Conservation (phyloP, 257 asterid genomes). For the Solanum virginianum region DNA sequence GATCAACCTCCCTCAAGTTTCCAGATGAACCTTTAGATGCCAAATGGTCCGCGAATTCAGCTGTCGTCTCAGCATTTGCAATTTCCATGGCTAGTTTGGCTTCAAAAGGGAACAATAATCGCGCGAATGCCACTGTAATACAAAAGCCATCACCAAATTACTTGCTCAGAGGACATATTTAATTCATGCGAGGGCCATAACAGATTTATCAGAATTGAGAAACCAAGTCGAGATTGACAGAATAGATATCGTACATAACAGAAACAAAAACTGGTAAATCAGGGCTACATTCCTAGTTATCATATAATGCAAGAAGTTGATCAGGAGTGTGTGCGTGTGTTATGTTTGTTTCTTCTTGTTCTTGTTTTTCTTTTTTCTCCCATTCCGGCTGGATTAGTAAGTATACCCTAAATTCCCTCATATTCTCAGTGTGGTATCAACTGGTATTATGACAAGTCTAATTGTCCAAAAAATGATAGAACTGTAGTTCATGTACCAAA, state of each 20-base stretch:
- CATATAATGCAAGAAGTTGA: not conserved
- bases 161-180: not conserved
- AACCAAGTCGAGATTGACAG: not conserved
- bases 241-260: not conserved
- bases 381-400: not conserved
- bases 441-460: not conserved
- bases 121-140: conserved; percentile 52
- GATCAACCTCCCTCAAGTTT: conserved; percentile 56
- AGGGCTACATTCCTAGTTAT: not conserved
- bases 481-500: not conserved
- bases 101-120: conserved; percentile 64
- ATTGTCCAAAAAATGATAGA: not conserved
- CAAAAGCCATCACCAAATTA: not conserved
- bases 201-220: not conserved
- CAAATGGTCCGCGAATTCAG: conserved; percentile 34
- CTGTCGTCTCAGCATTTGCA: conserved; percentile 59
- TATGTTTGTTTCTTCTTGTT: not conserved
- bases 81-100: conserved; percentile 73
- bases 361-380: not conserved
- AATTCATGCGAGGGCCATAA: not conserved
- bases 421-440: not conserved
- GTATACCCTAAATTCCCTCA: not conserved
- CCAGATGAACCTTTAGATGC: conserved; percentile 43
- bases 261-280: not conserved
- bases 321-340: not conserved